Evolutionary conservation across 164 flowering plant genomes (phyloP), one percentile per base, ranked within the genome.

Genomic region (Magnolia officinalis): DNA sequence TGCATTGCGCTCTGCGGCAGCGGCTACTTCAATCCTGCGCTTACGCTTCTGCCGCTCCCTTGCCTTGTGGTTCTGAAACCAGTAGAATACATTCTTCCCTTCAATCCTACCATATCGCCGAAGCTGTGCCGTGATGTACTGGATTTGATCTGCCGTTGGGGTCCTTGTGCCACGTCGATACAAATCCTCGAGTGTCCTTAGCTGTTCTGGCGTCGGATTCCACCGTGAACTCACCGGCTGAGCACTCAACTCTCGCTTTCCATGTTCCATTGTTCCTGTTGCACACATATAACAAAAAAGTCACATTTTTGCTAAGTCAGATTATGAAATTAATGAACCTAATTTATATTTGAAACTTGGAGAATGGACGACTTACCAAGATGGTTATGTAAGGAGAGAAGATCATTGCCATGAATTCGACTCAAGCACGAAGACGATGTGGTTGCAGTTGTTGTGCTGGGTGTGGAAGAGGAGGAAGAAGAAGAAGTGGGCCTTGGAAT

Each of bases 31-130:
- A 72, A 81, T 84, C 70, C 86, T 86, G 10, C 96, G 89, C 49
- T 96, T 91, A 2, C 98, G 91, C 71, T 92, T 94, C 80, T 91
- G 98, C 14, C 98, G 67, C 63, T 94, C 98, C 67, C 98, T 83
- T 0, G 98, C 97, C 82, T 94, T 94, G 82, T 94, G 98, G 77
- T 94, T 94, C 65, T 94, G 98, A 72, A 94, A 94, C 98, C 98
- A 94, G 79, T 94, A 94, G 84, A 94, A 94, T 6, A 94, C 98
- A 72, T 94, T 94, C 82, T 94, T 94, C 19, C 98, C 96, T 77
- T 94, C 98, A 14, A 94, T 92, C 83, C 88, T 91, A 2, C 98
- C 98, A n/a, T 77, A 92, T 2, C 90, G 77, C 0, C 97, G 87
- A 13, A 94, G 93, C 81, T 91, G 94, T 1, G 92, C 82, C 0